phyloP scores from a whole-genome alignment of 2,329 filamentous ascomycete genomes.

The Diaporthe batatas region DNA sequence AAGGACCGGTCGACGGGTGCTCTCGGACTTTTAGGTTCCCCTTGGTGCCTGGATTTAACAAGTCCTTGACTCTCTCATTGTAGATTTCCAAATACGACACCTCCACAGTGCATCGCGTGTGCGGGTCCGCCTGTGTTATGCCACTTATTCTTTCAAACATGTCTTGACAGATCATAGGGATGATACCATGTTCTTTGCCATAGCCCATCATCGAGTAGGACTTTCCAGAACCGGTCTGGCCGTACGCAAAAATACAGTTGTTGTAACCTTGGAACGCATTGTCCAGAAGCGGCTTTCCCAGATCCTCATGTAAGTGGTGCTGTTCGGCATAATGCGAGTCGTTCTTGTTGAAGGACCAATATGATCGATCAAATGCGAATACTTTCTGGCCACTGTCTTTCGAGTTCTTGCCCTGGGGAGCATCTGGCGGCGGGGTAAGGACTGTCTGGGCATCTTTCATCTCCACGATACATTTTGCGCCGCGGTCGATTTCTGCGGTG shows the following conservation, averaged over 20 bases:
- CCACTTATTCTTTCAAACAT: slow-evolving; percentile 91
- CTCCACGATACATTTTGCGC: slow-evolving; percentile 95
- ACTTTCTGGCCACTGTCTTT: slow-evolving; percentile 83
- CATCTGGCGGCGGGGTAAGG: slow-evolving; percentile 78
- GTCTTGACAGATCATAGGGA: slow-evolving; percentile 95
- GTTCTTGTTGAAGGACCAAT: slow-evolving; percentile 94
- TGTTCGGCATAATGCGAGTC: slow-evolving; percentile 90
- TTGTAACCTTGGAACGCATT: slow-evolving; percentile 99
- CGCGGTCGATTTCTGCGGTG: slow-evolving; percentile 83
- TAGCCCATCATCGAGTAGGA: slow-evolving; percentile 99
- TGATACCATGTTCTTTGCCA: slow-evolving; percentile 94
- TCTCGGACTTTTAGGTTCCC: slow-evolving; percentile 97
- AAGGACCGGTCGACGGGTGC: slow-evolving; percentile 96
- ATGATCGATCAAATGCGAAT: slow-evolving; percentile 96
- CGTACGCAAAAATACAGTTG: slow-evolving; percentile 99
- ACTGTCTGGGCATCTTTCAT: slow-evolving; percentile 96
- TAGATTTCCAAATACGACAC: slow-evolving; percentile 99
- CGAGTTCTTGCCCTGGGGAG: slow-evolving; percentile 71
- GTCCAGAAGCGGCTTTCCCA: slow-evolving; percentile 91
- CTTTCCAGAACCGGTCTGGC: slow-evolving; percentile 98
- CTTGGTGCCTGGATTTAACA: slow-evolving; percentile 95
- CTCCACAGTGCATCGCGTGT: slow-evolving; percentile 90
- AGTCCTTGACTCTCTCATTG: slow-evolving; percentile 95
- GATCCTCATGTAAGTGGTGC: slow-evolving; percentile 86
- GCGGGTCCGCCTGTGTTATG: slow-evolving; percentile 76